Conservation (phyloP, 1,284 basidiomycete genomes). For the Cryptococcus sp. region DNA sequence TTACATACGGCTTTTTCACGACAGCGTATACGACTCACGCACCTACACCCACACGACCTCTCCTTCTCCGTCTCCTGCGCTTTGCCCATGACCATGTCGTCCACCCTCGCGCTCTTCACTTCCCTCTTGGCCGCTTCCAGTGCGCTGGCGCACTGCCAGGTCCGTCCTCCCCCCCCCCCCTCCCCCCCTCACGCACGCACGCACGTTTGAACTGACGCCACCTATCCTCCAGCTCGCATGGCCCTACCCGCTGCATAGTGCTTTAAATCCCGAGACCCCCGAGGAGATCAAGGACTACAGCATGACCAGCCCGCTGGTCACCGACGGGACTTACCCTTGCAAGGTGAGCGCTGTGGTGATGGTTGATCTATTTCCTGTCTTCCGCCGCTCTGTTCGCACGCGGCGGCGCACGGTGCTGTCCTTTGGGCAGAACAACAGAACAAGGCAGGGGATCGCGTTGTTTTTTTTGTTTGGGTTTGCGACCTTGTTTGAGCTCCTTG, state of each 20-base stretch:
- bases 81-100: not conserved
- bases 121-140: slow-evolving; percentile 5
- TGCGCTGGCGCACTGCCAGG: slow-evolving; percentile 31
- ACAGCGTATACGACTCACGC: not conserved
- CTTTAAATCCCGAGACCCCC: slow-evolving; percentile 35
- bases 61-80: not conserved
- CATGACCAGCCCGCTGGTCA: slow-evolving; percentile 43
- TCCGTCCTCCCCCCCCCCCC: not conserved
- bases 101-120: slow-evolving; percentile 3
- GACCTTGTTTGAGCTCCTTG: not conserved
- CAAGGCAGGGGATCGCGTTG: not conserved
- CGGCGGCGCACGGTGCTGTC: too few relatives aligned
- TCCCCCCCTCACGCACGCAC: slow-evolving; percentile 9
- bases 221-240: slow-evolving; percentile 35
- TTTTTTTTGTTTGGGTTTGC: not conserved
- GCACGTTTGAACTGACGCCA: slow-evolving; percentile 4
- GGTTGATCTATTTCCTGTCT: not conserved
- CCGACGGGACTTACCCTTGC: slow-evolving; percentile 48
- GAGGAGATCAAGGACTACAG: slow-evolving; percentile 44
- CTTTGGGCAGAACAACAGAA: too few relatives aligned
- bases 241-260: slow-evolving; percentile 39
- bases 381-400: too few relatives aligned
- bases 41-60: too few relatives aligned
- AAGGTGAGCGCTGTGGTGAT: slow-evolving; percentile 29
- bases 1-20: not conserved